Conservation (phyloP, 352 stramenopile genomes). For the Phytophthora podocarpi region DNA sequence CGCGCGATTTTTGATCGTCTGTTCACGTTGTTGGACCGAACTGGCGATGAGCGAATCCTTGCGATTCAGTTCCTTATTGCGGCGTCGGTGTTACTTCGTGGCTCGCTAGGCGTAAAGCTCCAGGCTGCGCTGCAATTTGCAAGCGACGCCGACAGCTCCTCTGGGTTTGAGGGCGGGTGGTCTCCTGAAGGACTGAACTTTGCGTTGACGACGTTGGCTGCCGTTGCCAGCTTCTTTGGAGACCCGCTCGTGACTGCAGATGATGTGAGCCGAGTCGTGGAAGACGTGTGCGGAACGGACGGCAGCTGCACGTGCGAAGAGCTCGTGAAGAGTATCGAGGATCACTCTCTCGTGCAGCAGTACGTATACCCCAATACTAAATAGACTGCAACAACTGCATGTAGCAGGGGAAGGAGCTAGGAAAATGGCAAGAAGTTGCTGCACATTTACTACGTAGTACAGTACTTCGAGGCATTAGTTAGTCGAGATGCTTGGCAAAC, state of each 20-base stretch:
- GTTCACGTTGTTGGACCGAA: slow-evolving; percentile 68
- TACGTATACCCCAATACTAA: slow-evolving; percentile 42
- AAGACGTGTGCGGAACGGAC: slow-evolving; percentile 7
- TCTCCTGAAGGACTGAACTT: slow-evolving; percentile 47
- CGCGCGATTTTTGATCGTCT: slow-evolving; percentile 57
- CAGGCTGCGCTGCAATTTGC: slow-evolving; percentile 41
- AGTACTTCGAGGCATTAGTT: too few relatives aligned
- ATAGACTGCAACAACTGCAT: too few relatives aligned
- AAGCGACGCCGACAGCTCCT: background rate
- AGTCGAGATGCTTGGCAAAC: slow-evolving; percentile 39
- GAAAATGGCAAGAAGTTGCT: too few relatives aligned
- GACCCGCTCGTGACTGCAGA: slow-evolving; percentile 47
- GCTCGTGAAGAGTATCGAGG: slow-evolving; percentile 32
- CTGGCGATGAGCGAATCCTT: slow-evolving; percentile 57
- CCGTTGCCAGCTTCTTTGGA: slow-evolving; percentile 60
- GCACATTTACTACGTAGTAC: too few relatives aligned
- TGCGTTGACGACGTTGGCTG: slow-evolving; percentile 48
- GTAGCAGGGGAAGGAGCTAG: too few relatives aligned
- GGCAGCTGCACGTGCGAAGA: slow-evolving; percentile 17
- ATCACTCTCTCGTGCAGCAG: slow-evolving; percentile 50
- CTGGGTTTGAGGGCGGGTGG: background rate
- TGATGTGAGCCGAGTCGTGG: slow-evolving; percentile 33
- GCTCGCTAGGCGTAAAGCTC: slow-evolving; percentile 47
- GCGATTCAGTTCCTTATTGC: slow-evolving; percentile 52
- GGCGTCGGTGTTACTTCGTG: slow-evolving; percentile 45